Base-by-base conservation (phyloP, 768 basidiomycete species). In the Leccinum olivaceopallidum region DNA sequence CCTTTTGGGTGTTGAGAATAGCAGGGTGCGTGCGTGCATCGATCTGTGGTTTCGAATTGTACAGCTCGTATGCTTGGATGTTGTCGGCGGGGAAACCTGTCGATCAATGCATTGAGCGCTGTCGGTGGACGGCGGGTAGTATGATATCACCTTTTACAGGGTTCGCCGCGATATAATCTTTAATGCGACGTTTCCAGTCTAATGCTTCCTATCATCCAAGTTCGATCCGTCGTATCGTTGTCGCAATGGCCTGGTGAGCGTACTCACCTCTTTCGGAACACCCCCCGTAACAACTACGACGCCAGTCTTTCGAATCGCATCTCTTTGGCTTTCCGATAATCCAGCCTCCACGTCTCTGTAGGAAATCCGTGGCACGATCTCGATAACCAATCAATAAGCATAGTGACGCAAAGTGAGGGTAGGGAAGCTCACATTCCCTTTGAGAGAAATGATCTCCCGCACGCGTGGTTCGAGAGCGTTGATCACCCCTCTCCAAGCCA, bases 31-130 rank as follows among this genome's bases (percentile, higher is more conserved):
- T 83, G 37, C 90, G 85, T 1, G 88, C 91, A n/a, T 71, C 69
- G 1, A 85, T 80, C 70, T 92, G 90, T 14, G 82, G 67, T 48
- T 76, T 78, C 5, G 85, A 82, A 73, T 90, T 88, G 77, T 92
- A 92, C 14, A 92, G 68, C 66, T 92, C 90, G 68, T 81, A 92
- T 7, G 84, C 88, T 71, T 91, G 88, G 53, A 88, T 84, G 62
- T 90, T 80, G 39, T 85, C 79, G 4, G 78, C 74, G 0, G 90
- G 90, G 63, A 85, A 88, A 6, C 90, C 89, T 89, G 66, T 1
- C 34, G 13, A 24, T 42, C 8, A 37, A 20, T 14, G 16, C 1
- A 18, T 42, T 53, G 30, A 58, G 22, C 18, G 7, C 9, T 12
- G 24, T 13, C 7, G 18, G 37, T 10, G 24, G 44, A 26, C 18